Evolutionary conservation across 768 basidiomycete species (phyloP).

Genomic region (Paxillus involutus): DNA sequence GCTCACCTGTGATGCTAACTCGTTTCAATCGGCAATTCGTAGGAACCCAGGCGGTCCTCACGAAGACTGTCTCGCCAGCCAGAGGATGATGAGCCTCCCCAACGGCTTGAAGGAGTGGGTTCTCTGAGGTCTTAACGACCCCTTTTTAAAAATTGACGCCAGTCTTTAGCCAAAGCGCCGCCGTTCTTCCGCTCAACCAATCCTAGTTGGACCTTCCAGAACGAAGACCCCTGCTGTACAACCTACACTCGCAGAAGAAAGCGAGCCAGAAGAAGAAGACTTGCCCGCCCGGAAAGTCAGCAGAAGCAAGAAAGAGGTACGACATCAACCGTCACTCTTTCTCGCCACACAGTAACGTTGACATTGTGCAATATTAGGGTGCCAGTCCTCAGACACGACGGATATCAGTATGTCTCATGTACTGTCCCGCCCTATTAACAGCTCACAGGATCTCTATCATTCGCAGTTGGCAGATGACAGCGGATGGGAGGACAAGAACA

Average conservation of each 20-base stretch:
- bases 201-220: conserved; percentile 50
- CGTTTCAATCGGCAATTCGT: conserved; percentile 5
- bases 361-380: conserved; percentile 40
- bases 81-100: conserved; percentile 39
- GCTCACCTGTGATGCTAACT: conserved; percentile 8
- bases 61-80: conserved; percentile 63
- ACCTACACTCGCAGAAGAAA: conserved; percentile 63
- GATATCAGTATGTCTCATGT: conserved; percentile 46
- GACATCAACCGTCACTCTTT: conserved; percentile 6
- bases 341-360: background rate
- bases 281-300: conserved; percentile 59
- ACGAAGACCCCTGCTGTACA: conserved; percentile 36
- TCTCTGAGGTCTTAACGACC: background rate
- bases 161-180: conserved; percentile 68
- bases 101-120: conserved; percentile 59
- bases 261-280: conserved; percentile 72
- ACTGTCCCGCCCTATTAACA: conserved; percentile 6
- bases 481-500: conserved; percentile 89
- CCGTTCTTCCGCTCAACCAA: conserved; percentile 77
- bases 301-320: conserved; percentile 58
- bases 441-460: conserved; percentile 2
- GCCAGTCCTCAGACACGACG: conserved; percentile 55
- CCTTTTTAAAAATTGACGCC: conserved; percentile 12
- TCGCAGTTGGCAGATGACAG: conserved; percentile 57
- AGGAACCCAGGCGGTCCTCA: conserved; percentile 53